phyloP scores from a whole-genome alignment of 345 rosid species.

The Corchorus olitorius region DNA sequence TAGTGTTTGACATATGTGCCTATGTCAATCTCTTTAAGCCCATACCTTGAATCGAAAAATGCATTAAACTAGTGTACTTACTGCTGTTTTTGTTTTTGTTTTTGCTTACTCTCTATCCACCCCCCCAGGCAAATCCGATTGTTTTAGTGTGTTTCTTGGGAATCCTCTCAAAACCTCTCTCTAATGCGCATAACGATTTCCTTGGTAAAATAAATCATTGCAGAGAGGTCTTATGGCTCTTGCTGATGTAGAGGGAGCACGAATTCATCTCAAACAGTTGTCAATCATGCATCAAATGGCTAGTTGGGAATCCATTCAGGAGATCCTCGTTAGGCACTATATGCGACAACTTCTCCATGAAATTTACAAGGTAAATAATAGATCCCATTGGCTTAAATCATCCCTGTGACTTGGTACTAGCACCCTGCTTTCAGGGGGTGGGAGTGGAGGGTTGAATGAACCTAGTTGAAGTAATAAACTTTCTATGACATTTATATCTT shows the following conservation, averaged over 20 bases:
- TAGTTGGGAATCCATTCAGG: slow-evolving; percentile 92
- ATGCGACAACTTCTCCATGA: slow-evolving; percentile 89
- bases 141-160: background rate
- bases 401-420: background rate
- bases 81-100: background rate
- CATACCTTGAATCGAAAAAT: background rate
- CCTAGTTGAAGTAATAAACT: background rate
- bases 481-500: background rate
- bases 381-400: background rate
- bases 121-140: too few species aligned
- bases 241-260: slow-evolving; percentile 95
- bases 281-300: slow-evolving; percentile 84
- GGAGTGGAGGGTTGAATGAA: background rate
- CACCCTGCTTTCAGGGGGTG: background rate
- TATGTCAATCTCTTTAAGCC: background rate
- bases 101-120: too few species aligned
- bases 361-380: slow-evolving; percentile 80
- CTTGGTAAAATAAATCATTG: slow-evolving; percentile 22
- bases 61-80: background rate
- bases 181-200: background rate
- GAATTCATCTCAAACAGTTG: slow-evolving; percentile 78
- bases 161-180: background rate
- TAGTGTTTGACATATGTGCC: background rate
- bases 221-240: slow-evolving; percentile 98
- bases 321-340: slow-evolving; percentile 82